Base-by-base conservation (phyloP, 495 filamentous ascomycete genomes). In the Saxophila tyrrhenica region DNA sequence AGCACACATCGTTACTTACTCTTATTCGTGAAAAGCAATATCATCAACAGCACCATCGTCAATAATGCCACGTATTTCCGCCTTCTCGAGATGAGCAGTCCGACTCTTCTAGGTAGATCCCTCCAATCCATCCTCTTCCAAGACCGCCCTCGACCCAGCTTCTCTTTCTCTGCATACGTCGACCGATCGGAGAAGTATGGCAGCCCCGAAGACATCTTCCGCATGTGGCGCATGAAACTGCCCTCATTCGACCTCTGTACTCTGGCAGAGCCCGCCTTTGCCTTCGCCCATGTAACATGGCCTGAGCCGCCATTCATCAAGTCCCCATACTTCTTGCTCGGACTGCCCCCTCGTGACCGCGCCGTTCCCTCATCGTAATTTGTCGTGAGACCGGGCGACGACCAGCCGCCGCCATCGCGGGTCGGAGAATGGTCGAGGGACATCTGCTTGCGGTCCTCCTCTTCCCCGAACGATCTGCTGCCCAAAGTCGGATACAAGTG, bases 391-490 rank as follows among this genome's bases (percentile, higher is more conserved):
- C 86, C 87, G 19, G 89, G 89, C 69, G 82, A 91, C 54, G 86
- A 80, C 89, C 89, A 94, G 60, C 87, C 88, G 63, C 85, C 87
- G 60, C 84, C 85, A 57, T 78, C 80, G 51, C 78, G 88, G 47
- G 86, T 91, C 45, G 87, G 87, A 62, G 87, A 91, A 69, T 86
- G 80, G 51, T 87, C 89, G 52, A 89, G 69, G 60, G 87, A 86
- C 89, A 94, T 94, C 58, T 48, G 48, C 13, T 50, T 13, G 41
- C 22, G 25, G n/a, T 42, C 48, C 25, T 53, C 50, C 41, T 52
- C 55, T 39, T 53, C 50, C 17, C 32, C 39, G 47, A 49, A 54
- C 7, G 51, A 13, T 2, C n/a, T 45, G 29, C 19, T 46, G 25
- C 42, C 32, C 16, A 51, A 22, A 20, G 39, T 44, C 32, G 50